phyloP scores from a whole-genome alignment of 1,139 yeast genomes.

The Sugiyamaella paludigena region DNA sequence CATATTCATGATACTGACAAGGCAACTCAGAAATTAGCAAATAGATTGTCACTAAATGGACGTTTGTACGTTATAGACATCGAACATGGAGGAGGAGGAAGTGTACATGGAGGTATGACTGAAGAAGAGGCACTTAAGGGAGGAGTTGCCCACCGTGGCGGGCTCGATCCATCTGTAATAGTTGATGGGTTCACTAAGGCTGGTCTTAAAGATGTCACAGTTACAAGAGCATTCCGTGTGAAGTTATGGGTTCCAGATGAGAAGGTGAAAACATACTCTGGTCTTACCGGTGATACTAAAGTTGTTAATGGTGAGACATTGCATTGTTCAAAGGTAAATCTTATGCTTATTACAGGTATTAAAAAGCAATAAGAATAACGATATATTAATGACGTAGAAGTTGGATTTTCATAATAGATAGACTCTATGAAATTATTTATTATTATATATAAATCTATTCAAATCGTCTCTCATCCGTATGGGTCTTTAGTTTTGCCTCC shows the following conservation, averaged over 20 bases:
- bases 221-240: slow-evolving; percentile 20
- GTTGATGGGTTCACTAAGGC: slow-evolving; percentile 21
- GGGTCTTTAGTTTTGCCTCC: too few species aligned
- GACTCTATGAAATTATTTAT: too few species aligned
- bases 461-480: too few species aligned
- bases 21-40: slow-evolving; percentile 23
- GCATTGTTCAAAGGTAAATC: slow-evolving; percentile 17
- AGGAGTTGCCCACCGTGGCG: slow-evolving; percentile 27
- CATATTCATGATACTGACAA: slow-evolving; percentile 30
- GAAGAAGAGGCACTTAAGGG: slow-evolving; percentile 20
- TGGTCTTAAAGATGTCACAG: slow-evolving; percentile 24
- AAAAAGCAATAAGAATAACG: slow-evolving; percentile 1
- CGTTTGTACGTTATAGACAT: slow-evolving; percentile 29
- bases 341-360: slow-evolving; percentile 23
- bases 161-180: slow-evolving; percentile 19
- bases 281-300: slow-evolving; percentile 11
- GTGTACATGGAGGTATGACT: slow-evolving; percentile 16
- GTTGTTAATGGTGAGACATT: slow-evolving; percentile 16
- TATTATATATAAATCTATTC: too few species aligned
- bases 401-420: too few species aligned
- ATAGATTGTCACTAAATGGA: slow-evolving; percentile 28
- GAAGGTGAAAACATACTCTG: slow-evolving; percentile 16
- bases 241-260: slow-evolving; percentile 29
- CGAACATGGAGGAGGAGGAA: slow-evolving; percentile 16
- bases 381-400: too few species aligned